phyloP scores from a whole-genome alignment of 2,329 filamentous ascomycete species.

The Endoconidiophora polonica region DNA sequence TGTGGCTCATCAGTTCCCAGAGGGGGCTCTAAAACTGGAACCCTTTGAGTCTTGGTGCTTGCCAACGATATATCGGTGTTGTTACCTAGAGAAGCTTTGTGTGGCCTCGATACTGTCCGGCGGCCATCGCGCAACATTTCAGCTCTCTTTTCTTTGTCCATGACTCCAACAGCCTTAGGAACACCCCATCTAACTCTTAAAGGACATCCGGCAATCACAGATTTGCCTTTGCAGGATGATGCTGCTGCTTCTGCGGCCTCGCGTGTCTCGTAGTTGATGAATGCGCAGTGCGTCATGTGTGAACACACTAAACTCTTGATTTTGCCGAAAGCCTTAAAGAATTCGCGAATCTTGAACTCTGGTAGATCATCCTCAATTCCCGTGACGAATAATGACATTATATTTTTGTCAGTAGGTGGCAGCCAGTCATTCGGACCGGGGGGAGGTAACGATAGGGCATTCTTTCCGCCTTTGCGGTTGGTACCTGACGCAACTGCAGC shows the following conservation, averaged over 20 bases:
- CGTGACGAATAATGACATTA: slow-evolving; percentile 87
- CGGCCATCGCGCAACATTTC: slow-evolving; percentile 62
- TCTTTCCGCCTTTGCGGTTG: slow-evolving; percentile 29
- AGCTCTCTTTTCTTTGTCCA: slow-evolving; percentile 72
- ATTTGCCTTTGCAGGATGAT: slow-evolving; percentile 67
- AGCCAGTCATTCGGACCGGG: slow-evolving; percentile 72
- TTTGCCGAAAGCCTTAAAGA: slow-evolving; percentile 78
- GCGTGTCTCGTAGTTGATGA: slow-evolving; percentile 81
- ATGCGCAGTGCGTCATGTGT: slow-evolving; percentile 92
- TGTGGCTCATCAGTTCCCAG: slow-evolving; percentile 61
- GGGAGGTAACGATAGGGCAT: slow-evolving; percentile 15
- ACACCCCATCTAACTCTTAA: slow-evolving; percentile 82
- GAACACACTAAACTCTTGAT: slow-evolving; percentile 89
- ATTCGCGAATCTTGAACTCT: slow-evolving; percentile 76
- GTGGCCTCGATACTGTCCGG: slow-evolving; percentile 3
- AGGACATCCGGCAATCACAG: slow-evolving; percentile 80
- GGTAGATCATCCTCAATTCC: slow-evolving; percentile 93
- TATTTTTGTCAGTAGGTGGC: slow-evolving; percentile 66
- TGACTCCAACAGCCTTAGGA: slow-evolving; percentile 77
- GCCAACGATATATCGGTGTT: background rate
- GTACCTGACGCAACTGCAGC: slow-evolving; percentile 35
- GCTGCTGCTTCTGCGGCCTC: slow-evolving; percentile 76
- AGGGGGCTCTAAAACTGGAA: slow-evolving; percentile 42
- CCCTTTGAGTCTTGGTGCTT: background rate
- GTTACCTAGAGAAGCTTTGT: background rate